Evolutionary conservation across 2,329 filamentous ascomycete species (phyloP).

Genomic region (Sarocladium oryzae): DNA sequence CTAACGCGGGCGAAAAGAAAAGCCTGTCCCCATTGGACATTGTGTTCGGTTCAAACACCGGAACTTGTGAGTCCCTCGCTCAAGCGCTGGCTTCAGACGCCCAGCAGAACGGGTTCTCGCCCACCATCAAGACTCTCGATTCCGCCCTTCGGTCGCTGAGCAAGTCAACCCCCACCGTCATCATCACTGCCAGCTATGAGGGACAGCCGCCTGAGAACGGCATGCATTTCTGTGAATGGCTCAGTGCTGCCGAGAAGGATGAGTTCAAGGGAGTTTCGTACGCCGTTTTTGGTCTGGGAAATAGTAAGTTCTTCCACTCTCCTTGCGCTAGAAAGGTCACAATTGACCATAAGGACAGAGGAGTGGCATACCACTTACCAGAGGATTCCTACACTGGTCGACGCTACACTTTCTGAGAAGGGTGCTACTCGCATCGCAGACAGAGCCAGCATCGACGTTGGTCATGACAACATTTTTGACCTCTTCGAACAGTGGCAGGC

Average conservation of each 20-base stretch:
- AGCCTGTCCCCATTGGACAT: slow-evolving; percentile 36
- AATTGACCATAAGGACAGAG: slow-evolving; percentile 13
- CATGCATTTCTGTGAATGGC: slow-evolving; percentile 41
- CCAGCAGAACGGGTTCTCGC: slow-evolving; percentile 51
- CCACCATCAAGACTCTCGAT: slow-evolving; percentile 51
- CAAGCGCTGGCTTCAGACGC: slow-evolving; percentile 56
- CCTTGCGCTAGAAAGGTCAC: background rate
- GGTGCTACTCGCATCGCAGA: slow-evolving; percentile 30
- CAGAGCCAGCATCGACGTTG: slow-evolving; percentile 53
- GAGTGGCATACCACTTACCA: slow-evolving; percentile 62
- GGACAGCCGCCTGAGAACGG: slow-evolving; percentile 70
- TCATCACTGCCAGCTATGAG: slow-evolving; percentile 68
- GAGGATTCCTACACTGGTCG: slow-evolving; percentile 56
- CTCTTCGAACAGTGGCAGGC: slow-evolving; percentile 63
- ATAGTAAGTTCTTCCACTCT: slow-evolving; percentile 16
- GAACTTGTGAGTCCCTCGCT: slow-evolving; percentile 66
- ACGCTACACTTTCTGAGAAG: slow-evolving; percentile 40
- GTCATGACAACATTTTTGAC: slow-evolving; percentile 58
- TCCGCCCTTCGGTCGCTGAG: slow-evolving; percentile 54
- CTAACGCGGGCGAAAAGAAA: background rate
- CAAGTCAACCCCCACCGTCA: slow-evolving; percentile 44
- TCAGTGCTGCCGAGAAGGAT: background rate
- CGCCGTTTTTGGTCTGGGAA: slow-evolving; percentile 64
- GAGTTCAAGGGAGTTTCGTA: slow-evolving; percentile 51
- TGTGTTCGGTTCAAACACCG: slow-evolving; percentile 46